Evolutionary conservation across 1,284 basidiomycete species (phyloP).

Genomic region (Mycena sp.): DNA sequence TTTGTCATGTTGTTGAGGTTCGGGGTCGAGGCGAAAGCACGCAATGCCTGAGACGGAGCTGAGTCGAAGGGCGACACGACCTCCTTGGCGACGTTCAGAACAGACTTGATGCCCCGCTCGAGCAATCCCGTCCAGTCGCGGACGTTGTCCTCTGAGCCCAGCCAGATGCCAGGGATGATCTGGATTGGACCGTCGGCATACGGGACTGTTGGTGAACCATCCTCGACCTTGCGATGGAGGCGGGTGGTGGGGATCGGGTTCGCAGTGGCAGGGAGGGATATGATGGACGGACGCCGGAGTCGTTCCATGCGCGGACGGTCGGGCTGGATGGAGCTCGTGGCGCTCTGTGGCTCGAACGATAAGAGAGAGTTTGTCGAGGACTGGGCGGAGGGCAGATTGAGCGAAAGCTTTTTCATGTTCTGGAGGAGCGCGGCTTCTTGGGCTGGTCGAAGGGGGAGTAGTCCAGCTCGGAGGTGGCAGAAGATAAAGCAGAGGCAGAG

Average conservation of each 20-base stretch:
- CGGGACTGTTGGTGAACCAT: conserved; percentile 64
- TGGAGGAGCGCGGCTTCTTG: conserved; percentile 55
- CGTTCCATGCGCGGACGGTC: conserved; percentile 40
- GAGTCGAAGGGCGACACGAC: conserved; percentile 81
- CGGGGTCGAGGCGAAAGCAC: conserved; percentile 73
- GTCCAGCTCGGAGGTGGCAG: conserved; percentile 62
- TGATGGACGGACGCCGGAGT: conserved; percentile 67
- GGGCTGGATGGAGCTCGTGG: conserved; percentile 36
- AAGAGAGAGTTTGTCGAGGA: conserved; percentile 52
- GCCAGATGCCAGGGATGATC: conserved; percentile 89
- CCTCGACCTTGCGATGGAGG: conserved; percentile 74
- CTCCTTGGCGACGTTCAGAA: conserved; percentile 97
- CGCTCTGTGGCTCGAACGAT: conserved; percentile 36
- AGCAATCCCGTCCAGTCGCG: conserved; percentile 77
- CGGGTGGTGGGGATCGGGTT: conserved; percentile 57
- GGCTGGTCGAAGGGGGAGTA: conserved; percentile 52
- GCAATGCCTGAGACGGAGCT: conserved; percentile 54
- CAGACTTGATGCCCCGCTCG: conserved; percentile 80
- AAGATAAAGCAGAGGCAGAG: conserved; percentile 61
- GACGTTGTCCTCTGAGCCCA: conserved; percentile 95
- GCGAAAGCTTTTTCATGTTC: conserved; percentile 82
- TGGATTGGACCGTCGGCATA: conserved; percentile 91
- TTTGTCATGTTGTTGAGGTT: conserved; percentile 57
- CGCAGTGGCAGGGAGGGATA: conserved; percentile 63
- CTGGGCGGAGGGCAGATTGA: conserved; percentile 69